Evolutionary conservation across 805 yeast genomes (phyloP).

Genomic region (Candida mattraensis): DNA sequence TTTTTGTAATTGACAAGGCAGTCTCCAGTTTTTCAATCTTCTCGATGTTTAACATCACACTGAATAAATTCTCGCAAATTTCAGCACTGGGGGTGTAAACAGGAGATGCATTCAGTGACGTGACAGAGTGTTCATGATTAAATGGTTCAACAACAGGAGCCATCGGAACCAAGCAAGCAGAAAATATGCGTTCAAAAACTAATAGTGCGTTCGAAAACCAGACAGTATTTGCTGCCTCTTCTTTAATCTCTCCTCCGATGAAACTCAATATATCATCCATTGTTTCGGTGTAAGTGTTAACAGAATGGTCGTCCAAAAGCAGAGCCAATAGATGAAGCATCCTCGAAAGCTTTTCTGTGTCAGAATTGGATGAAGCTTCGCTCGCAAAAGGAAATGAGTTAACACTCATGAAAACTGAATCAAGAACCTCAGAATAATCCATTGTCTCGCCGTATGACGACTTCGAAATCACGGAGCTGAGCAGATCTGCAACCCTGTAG

Average conservation of each 20-base stretch:
- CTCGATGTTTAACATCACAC: slow-evolving; percentile 40
- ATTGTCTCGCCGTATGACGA: slow-evolving; percentile 34
- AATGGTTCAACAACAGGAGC: slow-evolving; percentile 44
- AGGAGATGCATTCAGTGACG: slow-evolving; percentile 15
- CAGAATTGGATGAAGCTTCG: slow-evolving; percentile 20
- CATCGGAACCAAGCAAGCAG: slow-evolving; percentile 51
- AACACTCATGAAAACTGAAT: slow-evolving; percentile 36
- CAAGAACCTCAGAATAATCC: slow-evolving; percentile 37
- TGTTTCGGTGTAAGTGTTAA: slow-evolving; percentile 37
- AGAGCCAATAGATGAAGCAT: slow-evolving; percentile 44
- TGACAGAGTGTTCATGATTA: slow-evolving; percentile 13
- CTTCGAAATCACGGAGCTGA: slow-evolving; percentile 35
- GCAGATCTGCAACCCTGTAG: slow-evolving; percentile 39
- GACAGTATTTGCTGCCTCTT: slow-evolving; percentile 40
- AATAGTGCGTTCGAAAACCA: slow-evolving; percentile 63
- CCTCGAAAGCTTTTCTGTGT: slow-evolving; percentile 39
- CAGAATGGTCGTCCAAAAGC: slow-evolving; percentile 39
- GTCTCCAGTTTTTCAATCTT: slow-evolving; percentile 43
- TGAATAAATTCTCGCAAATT: slow-evolving; percentile 39
- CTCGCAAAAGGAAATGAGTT: slow-evolving; percentile 34
- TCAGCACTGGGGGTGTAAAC: slow-evolving; percentile 24
- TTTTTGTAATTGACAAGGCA: slow-evolving; percentile 54
- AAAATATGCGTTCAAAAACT: slow-evolving; percentile 54
- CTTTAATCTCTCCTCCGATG: slow-evolving; percentile 37
- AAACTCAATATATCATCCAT: slow-evolving; percentile 38